Percentiles rank a stretch among this genome's conserved stretches.
These are phyloP conservation scores for Cryphonectria nitschkei DNA, from an alignment of 2,329 filamentous ascomycete genomes.

Conservation along the genomic window DNA sequence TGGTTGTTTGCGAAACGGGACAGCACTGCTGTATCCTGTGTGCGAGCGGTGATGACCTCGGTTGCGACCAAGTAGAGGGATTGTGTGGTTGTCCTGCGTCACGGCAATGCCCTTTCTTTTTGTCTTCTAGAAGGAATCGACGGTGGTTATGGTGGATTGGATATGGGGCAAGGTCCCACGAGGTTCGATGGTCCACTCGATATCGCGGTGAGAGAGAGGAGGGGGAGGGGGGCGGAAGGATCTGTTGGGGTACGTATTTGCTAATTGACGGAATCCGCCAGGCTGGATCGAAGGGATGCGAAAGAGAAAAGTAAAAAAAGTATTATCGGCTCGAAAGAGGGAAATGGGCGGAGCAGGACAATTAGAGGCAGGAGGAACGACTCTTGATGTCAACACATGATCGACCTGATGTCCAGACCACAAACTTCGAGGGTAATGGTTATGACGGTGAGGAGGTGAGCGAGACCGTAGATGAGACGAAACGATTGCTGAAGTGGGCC, in stretches of 20 bases:
- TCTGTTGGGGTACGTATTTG: slow-evolving; percentile 20
- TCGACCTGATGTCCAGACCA: slow-evolving; percentile 27
- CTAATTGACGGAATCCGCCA: slow-evolving; percentile 25
- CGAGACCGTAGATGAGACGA: slow-evolving; percentile 26
- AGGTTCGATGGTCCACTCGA: slow-evolving; percentile 9
- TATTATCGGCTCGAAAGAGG: slow-evolving; percentile 16
- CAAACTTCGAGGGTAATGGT: slow-evolving; percentile 20
- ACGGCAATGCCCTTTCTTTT: slow-evolving; percentile 25
- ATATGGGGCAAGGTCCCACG: background rate
- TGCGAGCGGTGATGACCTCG: slow-evolving; percentile 28
- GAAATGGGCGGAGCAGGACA: slow-evolving; percentile 24
- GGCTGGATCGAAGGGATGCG: slow-evolving; percentile 21
- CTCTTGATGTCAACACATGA: slow-evolving; percentile 28
- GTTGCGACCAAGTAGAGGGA: slow-evolving; percentile 14
- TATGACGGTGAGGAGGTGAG: slow-evolving; percentile 20
- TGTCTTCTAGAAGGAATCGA: slow-evolving; percentile 21
- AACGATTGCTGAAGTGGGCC: slow-evolving; percentile 27
- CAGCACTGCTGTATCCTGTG: slow-evolving; percentile 59
- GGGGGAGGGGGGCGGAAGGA: slow-evolving; percentile 14
- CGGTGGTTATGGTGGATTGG: slow-evolving; percentile 16
- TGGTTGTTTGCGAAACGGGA: slow-evolving; percentile 39
- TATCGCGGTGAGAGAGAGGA: slow-evolving; percentile 13
- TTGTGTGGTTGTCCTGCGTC: slow-evolving; percentile 11
- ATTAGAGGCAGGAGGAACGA: slow-evolving; percentile 13
- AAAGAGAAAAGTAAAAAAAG: background rate